A percentile compares a stretch with the other conserved stretches of the same genome.
Conservation (phyloP, 441 rosid genomes). For the Arabidopsis hybrid region DNA sequence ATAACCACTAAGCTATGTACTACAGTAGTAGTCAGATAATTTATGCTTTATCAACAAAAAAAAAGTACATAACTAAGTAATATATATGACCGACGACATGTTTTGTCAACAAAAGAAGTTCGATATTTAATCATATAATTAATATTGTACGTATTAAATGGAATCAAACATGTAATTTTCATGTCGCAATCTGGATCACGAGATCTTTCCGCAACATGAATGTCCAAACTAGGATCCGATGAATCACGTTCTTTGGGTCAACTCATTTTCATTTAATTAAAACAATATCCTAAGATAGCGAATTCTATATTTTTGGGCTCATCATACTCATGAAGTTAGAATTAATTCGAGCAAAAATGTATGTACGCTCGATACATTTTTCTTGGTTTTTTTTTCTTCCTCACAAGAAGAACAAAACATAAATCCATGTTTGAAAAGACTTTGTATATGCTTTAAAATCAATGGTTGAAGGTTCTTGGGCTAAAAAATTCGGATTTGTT, state of each 20-base stretch:
- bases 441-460: too few species aligned
- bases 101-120: background rate
- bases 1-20: too few species aligned
- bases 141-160: slow-evolving; percentile 11
- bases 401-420: too few species aligned
- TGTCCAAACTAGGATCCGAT: slow-evolving; percentile 33
- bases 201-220: slow-evolving; percentile 36
- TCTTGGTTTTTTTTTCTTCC: too few species aligned
- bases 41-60: too few species aligned
- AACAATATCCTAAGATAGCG: background rate
- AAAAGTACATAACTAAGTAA: background rate
- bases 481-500: background rate
- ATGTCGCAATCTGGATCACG: slow-evolving; percentile 41
- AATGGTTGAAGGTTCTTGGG: too few species aligned
- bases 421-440: background rate
- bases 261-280: slow-evolving; percentile 25
- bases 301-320: background rate
- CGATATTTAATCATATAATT: background rate
- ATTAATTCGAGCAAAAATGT: slow-evolving; percentile 7
- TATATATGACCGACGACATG: background rate
- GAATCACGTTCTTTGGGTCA: slow-evolving; percentile 36
- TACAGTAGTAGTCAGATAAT: background rate
- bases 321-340: background rate
- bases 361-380: background rate
- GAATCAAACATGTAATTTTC: slow-evolving; percentile 34